Conservation (phyloP, 106 monocot genomes). For the Platanthera zijinensis region DNA sequence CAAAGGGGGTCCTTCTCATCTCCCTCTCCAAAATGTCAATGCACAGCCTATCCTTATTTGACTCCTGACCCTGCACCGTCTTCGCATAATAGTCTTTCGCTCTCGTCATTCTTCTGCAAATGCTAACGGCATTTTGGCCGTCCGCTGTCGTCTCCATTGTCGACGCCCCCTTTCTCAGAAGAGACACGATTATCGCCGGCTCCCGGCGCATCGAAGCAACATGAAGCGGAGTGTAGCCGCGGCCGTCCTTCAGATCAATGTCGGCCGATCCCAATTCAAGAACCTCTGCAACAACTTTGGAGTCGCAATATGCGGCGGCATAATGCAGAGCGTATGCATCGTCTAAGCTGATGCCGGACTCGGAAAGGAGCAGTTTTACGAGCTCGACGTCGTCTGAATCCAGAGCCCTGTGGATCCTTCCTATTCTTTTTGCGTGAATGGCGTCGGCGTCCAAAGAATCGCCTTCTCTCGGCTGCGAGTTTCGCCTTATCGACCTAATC, state of each 20-base stretch:
- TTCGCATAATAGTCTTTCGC: slow-evolving; percentile 61
- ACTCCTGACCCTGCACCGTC: slow-evolving; percentile 65
- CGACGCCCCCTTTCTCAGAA: slow-evolving; percentile 69
- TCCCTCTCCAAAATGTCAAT: slow-evolving; percentile 83
- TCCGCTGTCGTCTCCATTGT: slow-evolving; percentile 47
- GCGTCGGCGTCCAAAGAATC: slow-evolving; percentile 15
- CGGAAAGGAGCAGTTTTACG: slow-evolving; percentile 75
- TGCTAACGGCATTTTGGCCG: slow-evolving; percentile 59
- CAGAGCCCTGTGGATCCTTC: slow-evolving; percentile 70
- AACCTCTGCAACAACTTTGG: slow-evolving; percentile 81
- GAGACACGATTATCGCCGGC: slow-evolving; percentile 66
- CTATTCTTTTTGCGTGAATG: slow-evolving; percentile 45
- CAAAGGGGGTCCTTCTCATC: slow-evolving; percentile 49
- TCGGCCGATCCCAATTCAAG: slow-evolving; percentile 44
- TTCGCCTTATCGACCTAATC: slow-evolving; percentile 38
- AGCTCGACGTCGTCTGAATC: slow-evolving; percentile 95
- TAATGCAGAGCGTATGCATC: slow-evolving; percentile 80
- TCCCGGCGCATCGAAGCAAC: slow-evolving; percentile 79
- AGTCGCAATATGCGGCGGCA: slow-evolving; percentile 80
- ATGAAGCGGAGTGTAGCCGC: slow-evolving; percentile 85
- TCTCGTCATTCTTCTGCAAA: slow-evolving; percentile 75
- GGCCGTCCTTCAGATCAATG: slow-evolving; percentile 72
- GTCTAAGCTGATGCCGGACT: slow-evolving; percentile 69
- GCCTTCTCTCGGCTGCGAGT: slow-evolving; percentile 12
- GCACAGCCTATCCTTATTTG: slow-evolving; percentile 78